Evolutionary conservation across 805 yeast species (phyloP).

Genomic region (Ogataea nitratoaversa): DNA sequence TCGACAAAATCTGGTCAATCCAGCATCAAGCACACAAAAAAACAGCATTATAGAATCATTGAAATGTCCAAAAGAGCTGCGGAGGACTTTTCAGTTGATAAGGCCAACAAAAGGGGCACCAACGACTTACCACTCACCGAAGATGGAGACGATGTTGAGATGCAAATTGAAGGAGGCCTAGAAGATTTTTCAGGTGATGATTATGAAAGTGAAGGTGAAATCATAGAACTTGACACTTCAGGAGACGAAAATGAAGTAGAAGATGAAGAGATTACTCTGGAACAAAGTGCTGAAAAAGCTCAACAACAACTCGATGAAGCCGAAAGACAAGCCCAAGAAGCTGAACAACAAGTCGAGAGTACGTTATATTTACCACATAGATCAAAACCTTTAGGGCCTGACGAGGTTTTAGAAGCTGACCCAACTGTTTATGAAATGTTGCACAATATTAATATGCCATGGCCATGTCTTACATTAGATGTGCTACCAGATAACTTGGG

Average conservation of each 20-base stretch:
- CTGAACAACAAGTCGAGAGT: conserved; percentile 27
- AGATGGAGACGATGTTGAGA: conserved; percentile 44
- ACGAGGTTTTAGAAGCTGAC: conserved; percentile 94
- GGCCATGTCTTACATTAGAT: conserved; percentile 96
- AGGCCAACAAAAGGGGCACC: conserved; percentile 18
- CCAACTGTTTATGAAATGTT: conserved; percentile 95
- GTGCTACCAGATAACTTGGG: conserved; percentile 84
- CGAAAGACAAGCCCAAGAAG: conserved; percentile 32
- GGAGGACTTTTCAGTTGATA: conserved; percentile 18
- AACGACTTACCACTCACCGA: conserved; percentile 13
- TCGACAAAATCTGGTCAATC: background rate
- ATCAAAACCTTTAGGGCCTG: conserved; percentile 88
- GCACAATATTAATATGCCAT: conserved; percentile 87
- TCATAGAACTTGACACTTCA: conserved; percentile 67
- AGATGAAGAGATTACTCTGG: conserved; percentile 21
- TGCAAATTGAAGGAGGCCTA: conserved; percentile 64
- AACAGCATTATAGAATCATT: background rate
- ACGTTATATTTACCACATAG: conserved; percentile 81
- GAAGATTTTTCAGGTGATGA: conserved; percentile 91
- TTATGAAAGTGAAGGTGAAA: conserved; percentile 87
- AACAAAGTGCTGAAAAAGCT: conserved; percentile 10
- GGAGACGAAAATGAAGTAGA: conserved; percentile 46
- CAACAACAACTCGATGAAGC: conserved; percentile 30
- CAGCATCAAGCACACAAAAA: background rate
- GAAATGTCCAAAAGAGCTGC: conserved; percentile 33